These are phyloP conservation scores for Colletotrichum ledebouriae DNA, from an alignment of 2,329 filamentous ascomycete species.

Conservation along the genomic window DNA sequence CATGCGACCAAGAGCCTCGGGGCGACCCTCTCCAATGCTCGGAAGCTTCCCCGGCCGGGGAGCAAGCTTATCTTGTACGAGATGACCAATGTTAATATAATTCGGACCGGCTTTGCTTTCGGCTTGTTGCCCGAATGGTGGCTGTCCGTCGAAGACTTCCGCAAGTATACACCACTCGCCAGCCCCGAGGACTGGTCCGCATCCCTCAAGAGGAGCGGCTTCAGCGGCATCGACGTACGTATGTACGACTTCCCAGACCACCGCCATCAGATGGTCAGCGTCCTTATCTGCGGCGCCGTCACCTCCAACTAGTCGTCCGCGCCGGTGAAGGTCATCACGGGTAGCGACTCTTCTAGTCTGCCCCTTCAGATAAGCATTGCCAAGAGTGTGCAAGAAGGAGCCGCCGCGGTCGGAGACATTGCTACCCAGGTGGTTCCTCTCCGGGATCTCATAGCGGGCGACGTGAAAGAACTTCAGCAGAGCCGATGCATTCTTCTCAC, in stretches of 20 bases:
- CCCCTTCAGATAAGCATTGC: no score
- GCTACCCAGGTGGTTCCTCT: no score
- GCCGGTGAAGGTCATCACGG: no score
- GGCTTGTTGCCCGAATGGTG: conserved; percentile 3
- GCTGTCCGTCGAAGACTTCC: neutral
- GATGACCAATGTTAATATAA: neutral
- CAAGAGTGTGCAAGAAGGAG: no score
- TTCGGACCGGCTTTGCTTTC: neutral
- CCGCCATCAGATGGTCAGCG: no score
- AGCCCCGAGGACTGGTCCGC: neutral
- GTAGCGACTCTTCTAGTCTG: no score
- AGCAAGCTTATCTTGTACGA: conserved; percentile 46
- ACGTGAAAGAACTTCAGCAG: no score
- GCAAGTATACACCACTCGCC: neutral
- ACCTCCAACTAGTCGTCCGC: no score
- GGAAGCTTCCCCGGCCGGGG: conserved; percentile 48
- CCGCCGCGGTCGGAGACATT: no score
- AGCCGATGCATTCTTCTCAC: no score
- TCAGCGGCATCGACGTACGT: conserved; percentile 5
- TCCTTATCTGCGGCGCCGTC: no score
- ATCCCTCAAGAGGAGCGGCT: neutral
- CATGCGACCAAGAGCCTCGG: conserved; percentile 47
- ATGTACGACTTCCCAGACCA: conserved; percentile 2
- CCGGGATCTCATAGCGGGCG: no score
- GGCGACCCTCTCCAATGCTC: conserved; percentile 44